phyloP scores from a whole-genome alignment of 495 filamentous ascomycete species.

The Trichoderma asperelloides region DNA sequence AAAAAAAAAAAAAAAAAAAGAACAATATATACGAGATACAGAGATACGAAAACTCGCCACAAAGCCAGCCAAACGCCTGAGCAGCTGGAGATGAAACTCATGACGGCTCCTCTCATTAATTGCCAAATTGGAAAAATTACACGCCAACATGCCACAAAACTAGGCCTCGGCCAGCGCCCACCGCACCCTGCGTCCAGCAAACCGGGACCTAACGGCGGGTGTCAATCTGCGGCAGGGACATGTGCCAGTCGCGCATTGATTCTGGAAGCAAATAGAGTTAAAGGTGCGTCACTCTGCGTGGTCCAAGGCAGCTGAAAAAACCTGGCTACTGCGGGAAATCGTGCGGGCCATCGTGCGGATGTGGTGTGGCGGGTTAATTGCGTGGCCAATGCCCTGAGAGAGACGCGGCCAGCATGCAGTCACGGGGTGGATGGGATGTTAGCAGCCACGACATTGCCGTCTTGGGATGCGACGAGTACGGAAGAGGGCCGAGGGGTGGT shows the following conservation, averaged over 20 bases:
- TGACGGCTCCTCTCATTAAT: no score
- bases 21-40: neutral
- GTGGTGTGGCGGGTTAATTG: neutral
- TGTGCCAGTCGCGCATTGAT: neutral
- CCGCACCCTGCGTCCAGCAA: neutral
- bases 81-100: no score
- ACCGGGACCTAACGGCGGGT: neutral
- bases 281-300: slow-evolving; percentile 2
- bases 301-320: slow-evolving; percentile 3
- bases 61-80: no score
- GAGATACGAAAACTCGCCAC: no score
- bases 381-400: neutral
- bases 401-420: neutral
- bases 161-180: no score
- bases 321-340: neutral
- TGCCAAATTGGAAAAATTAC: no score
- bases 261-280: neutral
- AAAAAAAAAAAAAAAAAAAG: neutral
- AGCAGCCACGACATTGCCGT: neutral
- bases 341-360: neutral
- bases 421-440: neutral
- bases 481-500: neutral
- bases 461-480: neutral
- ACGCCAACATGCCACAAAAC: no score
- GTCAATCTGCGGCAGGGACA: neutral